Conservation (phyloP, 768 basidiomycete genomes). For the Obba rivulosa region DNA sequence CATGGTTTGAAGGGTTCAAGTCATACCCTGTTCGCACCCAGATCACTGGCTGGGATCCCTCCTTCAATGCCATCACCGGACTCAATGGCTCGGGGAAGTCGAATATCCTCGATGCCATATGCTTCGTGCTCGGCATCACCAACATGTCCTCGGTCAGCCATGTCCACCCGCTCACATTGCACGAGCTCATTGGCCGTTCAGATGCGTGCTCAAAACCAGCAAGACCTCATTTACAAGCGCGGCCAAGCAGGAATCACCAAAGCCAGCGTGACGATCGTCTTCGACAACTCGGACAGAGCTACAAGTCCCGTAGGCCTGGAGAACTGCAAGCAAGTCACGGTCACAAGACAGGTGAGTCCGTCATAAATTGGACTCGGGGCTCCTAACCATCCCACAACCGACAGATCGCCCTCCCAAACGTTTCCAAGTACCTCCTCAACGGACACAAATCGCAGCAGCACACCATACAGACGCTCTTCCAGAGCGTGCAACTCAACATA, state of each 20-base stretch:
- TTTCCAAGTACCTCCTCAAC: slow-evolving; percentile 92
- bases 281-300: slow-evolving; percentile 89
- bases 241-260: slow-evolving; percentile 96
- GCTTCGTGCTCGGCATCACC: slow-evolving; percentile 96
- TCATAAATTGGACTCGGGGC: not conserved
- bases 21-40: slow-evolving; percentile 95
- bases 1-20: slow-evolving; percentile 79
- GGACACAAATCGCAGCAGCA: slow-evolving; percentile 91
- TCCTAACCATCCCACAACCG: too few relatives aligned
- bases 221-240: slow-evolving; percentile 98
- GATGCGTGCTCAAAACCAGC: slow-evolving; percentile 94
- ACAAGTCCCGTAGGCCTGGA: slow-evolving; percentile 83
- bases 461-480: slow-evolving; percentile 84
- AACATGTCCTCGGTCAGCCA: slow-evolving; percentile 83
- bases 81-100: slow-evolving; percentile 96
- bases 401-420: slow-evolving; percentile 88
- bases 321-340: slow-evolving; percentile 83
- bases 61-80: slow-evolving; percentile 98
- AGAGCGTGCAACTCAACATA: slow-evolving; percentile 96
- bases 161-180: not conserved
- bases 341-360: slow-evolving; percentile 80
- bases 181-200: slow-evolving; percentile 21
- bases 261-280: slow-evolving; percentile 97
- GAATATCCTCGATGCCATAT: slow-evolving; percentile 98
- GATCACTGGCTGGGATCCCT: slow-evolving; percentile 95